Evolutionary conservation across 2,329 filamentous ascomycete genomes (phyloP).

Genomic region (Tolypocladium endophyticum): DNA sequence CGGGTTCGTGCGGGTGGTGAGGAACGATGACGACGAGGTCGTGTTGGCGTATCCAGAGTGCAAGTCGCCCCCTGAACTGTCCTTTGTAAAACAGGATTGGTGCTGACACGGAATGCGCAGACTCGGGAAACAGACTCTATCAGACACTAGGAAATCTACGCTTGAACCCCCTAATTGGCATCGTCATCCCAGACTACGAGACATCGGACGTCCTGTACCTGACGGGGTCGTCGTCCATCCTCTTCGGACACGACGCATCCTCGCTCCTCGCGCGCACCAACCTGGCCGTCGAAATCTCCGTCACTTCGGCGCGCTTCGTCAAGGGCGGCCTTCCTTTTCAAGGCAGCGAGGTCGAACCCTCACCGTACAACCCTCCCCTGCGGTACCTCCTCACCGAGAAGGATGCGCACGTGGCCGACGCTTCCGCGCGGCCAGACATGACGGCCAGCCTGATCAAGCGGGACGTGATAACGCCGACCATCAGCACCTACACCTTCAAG

Average conservation of each 20-base stretch:
- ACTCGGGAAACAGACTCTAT: slow-evolving; percentile 74
- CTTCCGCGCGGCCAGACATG: slow-evolving; percentile 7
- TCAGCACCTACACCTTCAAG: slow-evolving; percentile 51
- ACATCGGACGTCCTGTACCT: slow-evolving; percentile 64
- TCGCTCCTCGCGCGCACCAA: slow-evolving; percentile 57
- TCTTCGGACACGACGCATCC: slow-evolving; percentile 53
- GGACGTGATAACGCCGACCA: slow-evolving; percentile 51
- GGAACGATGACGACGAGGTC: slow-evolving; percentile 34
- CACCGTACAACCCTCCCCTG: slow-evolving; percentile 71
- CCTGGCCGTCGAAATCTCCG: slow-evolving; percentile 58
- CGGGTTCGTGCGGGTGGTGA: slow-evolving; percentile 62
- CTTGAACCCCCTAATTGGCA: slow-evolving; percentile 54
- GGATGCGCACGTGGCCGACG: slow-evolving; percentile 7
- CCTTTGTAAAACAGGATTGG: neutral
- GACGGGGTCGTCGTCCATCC: slow-evolving; percentile 57
- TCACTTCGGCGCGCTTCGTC: slow-evolving; percentile 53
- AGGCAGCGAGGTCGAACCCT: slow-evolving; percentile 46
- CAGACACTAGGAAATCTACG: slow-evolving; percentile 73
- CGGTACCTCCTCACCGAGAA: slow-evolving; percentile 53
- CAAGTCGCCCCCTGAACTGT: slow-evolving; percentile 12
- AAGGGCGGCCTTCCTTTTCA: slow-evolving; percentile 56
- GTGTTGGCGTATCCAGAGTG: slow-evolving; percentile 69
- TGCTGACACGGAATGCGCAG: slow-evolving; percentile 9
- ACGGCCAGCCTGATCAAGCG: slow-evolving; percentile 48
- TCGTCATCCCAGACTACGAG: slow-evolving; percentile 64